phyloP scores from a whole-genome alignment of 1,139 yeast genomes.

The Trichomonascaceae sp. region DNA sequence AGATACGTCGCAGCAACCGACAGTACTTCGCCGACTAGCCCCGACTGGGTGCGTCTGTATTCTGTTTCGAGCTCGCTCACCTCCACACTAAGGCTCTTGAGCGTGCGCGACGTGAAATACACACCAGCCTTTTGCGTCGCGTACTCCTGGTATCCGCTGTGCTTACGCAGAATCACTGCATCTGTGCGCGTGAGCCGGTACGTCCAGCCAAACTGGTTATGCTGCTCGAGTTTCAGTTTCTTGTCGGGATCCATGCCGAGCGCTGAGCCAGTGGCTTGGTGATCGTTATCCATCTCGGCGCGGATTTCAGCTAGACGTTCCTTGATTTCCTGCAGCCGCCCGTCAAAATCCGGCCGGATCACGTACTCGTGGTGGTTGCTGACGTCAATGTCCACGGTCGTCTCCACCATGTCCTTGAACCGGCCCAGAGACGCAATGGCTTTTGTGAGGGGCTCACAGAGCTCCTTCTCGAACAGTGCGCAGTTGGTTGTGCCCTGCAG shows the following conservation, averaged over 20 bases:
- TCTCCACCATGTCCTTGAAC: constrained; percentile 76
- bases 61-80: constrained; percentile 47
- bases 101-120: constrained; percentile 60
- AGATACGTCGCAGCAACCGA: constrained; percentile 68
- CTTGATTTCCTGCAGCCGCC: constrained; percentile 50
- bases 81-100: constrained; percentile 47
- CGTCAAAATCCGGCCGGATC: constrained; percentile 84
- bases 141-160: constrained; percentile 51
- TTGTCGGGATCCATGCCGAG: constrained; percentile 72
- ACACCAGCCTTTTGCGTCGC: constrained; percentile 94
- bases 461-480: constrained; percentile 24
- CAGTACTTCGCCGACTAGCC: constrained; percentile 70
- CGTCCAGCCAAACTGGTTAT: constrained; percentile 85
- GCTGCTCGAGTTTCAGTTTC: constrained; percentile 78
- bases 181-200: constrained; percentile 84
- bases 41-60: constrained; percentile 62
- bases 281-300: constrained; percentile 44
- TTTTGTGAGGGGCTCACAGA: constrained; percentile 41
- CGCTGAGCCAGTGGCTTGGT: constrained; percentile 56
- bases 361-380: constrained; percentile 67
- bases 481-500: constrained; percentile 28
- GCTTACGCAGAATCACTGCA: constrained; percentile 61
- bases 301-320: constrained; percentile 42
- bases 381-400: constrained; percentile 79
- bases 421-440: constrained; percentile 51